These are phyloP conservation scores for Acanthamoeba royreba DNA, from an alignment of 208 protist genomes.

Conservation along the genomic window DNA sequence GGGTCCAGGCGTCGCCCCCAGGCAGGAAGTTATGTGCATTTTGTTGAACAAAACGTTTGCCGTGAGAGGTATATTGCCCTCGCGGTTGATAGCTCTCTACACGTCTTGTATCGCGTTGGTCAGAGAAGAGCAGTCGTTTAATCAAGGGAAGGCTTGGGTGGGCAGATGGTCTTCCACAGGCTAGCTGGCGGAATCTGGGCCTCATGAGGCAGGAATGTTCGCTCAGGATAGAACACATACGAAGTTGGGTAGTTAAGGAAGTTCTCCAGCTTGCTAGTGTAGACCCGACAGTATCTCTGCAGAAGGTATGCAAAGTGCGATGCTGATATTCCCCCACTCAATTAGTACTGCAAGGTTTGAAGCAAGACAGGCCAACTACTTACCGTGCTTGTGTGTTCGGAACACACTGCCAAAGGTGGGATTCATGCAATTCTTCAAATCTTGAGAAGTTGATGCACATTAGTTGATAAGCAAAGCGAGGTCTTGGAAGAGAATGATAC, in stretches of 20 bases:
- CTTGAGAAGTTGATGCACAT: not conserved
- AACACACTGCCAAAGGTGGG: slow-evolving; percentile 11
- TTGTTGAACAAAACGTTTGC: too few species aligned
- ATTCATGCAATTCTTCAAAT: slow-evolving; percentile 18
- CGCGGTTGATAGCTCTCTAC: too few species aligned
- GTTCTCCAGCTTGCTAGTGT: slow-evolving; percentile 40
- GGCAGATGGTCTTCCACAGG: slow-evolving; percentile 32
- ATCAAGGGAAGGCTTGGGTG: too few species aligned
- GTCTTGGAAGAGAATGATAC: not conserved
- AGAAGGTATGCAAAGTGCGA: slow-evolving; percentile 26
- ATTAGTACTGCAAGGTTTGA: not conserved
- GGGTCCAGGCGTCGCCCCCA: too few species aligned
- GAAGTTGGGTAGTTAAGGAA: slow-evolving; percentile 40
- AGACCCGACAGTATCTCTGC: slow-evolving; percentile 1
- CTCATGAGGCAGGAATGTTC: slow-evolving; percentile 8
- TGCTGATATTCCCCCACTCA: too few species aligned
- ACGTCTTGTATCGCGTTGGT: too few species aligned
- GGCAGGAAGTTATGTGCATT: too few species aligned
- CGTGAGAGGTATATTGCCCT: too few species aligned
- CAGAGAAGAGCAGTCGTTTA: too few species aligned
- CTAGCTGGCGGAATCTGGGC: not conserved
- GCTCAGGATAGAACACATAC: slow-evolving; percentile 21
- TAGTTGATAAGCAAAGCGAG: not conserved
- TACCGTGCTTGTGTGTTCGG: slow-evolving; percentile 29
- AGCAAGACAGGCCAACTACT: not conserved